Conservation (phyloP, 2,329 filamentous ascomycete genomes). For the Pseudopithomyces maydicus region DNA sequence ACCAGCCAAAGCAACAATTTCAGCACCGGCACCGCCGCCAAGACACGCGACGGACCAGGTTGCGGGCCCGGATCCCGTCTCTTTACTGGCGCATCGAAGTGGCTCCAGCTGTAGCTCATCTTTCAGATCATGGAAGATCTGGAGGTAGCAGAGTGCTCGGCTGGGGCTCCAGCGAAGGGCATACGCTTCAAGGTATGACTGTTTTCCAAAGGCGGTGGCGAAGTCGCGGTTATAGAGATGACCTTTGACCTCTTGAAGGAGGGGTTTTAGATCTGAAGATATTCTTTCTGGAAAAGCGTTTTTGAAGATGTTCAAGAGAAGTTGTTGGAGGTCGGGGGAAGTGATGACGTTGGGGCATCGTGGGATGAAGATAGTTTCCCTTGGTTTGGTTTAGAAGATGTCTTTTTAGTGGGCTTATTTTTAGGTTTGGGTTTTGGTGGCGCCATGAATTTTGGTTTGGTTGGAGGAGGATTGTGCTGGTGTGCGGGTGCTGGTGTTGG, state of each 20-base stretch:
- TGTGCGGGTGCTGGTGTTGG: background rate
- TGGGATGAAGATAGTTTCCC: constrained; percentile 15
- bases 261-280: constrained; percentile 54
- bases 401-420: background rate
- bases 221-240: constrained; percentile 90
- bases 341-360: constrained; percentile 13
- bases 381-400: constrained; percentile 11
- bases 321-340: constrained; percentile 67
- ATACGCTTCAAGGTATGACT: constrained; percentile 78
- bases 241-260: constrained; percentile 82
- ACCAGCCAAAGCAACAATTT: constrained; percentile 67
- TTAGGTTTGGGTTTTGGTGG: background rate
- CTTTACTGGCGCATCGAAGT: background rate
- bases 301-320: constrained; percentile 74
- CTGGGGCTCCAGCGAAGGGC: constrained; percentile 89
- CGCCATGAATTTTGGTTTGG: background rate
- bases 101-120: constrained; percentile 13
- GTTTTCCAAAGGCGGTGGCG: constrained; percentile 72
- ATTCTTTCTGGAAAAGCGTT: constrained; percentile 59
- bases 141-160: constrained; percentile 79
- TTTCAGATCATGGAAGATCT: constrained; percentile 54
- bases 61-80: constrained; percentile 6
- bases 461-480: background rate
- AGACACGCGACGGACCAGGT: constrained; percentile 58
- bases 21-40: constrained; percentile 69